A percentile compares a stretch with the other conserved stretches of the same genome.
phyloP scores from a whole-genome alignment of 2,329 filamentous ascomycete genomes.

The Calonectria pteridis region DNA sequence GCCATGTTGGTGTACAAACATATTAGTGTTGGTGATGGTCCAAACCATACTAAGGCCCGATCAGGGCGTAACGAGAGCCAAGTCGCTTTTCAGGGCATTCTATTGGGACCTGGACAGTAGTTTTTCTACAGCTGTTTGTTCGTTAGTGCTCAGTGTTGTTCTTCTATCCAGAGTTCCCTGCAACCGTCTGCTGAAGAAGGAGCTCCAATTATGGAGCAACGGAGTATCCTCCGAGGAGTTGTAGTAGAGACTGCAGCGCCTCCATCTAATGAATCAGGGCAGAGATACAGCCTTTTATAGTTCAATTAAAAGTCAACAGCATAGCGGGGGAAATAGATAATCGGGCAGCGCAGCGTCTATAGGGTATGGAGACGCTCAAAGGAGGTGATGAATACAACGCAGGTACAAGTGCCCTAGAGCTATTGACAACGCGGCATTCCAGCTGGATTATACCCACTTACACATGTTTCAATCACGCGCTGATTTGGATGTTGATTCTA shows the following conservation, averaged over 20 bases:
- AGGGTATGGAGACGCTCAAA: neutral
- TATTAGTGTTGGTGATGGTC: neutral
- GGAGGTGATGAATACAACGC: neutral
- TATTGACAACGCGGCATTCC: neutral
- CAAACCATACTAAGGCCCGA: neutral
- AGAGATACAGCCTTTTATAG: neutral
- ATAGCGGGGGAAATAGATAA: neutral
- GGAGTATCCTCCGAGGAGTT: neutral
- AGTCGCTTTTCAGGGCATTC: neutral
- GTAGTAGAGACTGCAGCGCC: rapidly evolving
- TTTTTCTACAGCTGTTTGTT: no score
- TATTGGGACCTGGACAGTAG: no score
- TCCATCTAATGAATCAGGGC: no score
- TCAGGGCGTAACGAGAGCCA: neutral
- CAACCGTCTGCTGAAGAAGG: no score
- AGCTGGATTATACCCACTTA: no score
- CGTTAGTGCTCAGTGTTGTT: no score
- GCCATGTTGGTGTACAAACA: neutral
- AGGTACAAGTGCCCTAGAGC: neutral
- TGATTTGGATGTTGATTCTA: neutral
- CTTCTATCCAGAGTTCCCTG: no score
- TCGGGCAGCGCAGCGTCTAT: neutral
- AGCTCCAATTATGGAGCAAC: no score
- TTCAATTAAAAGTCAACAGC: neutral
- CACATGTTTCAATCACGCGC: neutral